Percentiles rank a stretch among this genome's conserved stretches.
Evolutionary conservation across 106 monocot species (phyloP).

Genomic region (Narthecium ossifragum): DNA sequence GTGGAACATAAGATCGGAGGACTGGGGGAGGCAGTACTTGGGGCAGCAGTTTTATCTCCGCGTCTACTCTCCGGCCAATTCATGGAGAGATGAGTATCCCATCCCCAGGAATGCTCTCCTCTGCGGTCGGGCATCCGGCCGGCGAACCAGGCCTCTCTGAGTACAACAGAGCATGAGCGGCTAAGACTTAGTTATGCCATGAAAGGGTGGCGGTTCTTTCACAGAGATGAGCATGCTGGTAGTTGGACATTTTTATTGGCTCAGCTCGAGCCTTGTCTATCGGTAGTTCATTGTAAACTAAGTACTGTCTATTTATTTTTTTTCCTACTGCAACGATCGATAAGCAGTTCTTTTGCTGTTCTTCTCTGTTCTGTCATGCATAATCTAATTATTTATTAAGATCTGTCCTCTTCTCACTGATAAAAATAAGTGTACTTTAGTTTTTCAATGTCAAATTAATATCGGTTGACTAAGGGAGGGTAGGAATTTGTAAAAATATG

Average conservation of each 20-base stretch:
- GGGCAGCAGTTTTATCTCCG: constrained; percentile 71
- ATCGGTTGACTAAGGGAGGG: too few relatives aligned
- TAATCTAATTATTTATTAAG: too few relatives aligned
- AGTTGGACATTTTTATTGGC: background rate
- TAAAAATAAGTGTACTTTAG: too few relatives aligned
- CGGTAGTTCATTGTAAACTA: background rate
- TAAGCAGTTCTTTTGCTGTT: too few relatives aligned
- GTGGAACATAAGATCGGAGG: constrained; percentile 65
- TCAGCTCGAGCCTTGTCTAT: constrained; percentile 6
- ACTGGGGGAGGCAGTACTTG: constrained; percentile 54
- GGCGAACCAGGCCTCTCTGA: constrained; percentile 36
- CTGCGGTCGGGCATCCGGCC: constrained; percentile 47
- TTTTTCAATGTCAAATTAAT: too few relatives aligned
- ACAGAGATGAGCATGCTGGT: background rate
- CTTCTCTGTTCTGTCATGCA: too few relatives aligned
- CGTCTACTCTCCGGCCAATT: constrained; percentile 51
- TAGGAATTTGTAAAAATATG: too few relatives aligned
- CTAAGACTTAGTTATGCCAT: constrained; percentile 1
- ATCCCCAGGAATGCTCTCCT: constrained; percentile 50
- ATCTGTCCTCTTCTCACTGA: too few relatives aligned
- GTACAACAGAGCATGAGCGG: background rate
- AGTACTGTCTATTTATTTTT: too few relatives aligned
- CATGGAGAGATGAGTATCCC: constrained; percentile 46
- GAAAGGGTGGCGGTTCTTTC: constrained; percentile 4
- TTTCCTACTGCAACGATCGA: too few relatives aligned